Evolutionary conservation across 2,329 filamentous ascomycete species (phyloP), one percentile per base, ranked within the genome.

Genomic region (Fusarium clavum): DNA sequence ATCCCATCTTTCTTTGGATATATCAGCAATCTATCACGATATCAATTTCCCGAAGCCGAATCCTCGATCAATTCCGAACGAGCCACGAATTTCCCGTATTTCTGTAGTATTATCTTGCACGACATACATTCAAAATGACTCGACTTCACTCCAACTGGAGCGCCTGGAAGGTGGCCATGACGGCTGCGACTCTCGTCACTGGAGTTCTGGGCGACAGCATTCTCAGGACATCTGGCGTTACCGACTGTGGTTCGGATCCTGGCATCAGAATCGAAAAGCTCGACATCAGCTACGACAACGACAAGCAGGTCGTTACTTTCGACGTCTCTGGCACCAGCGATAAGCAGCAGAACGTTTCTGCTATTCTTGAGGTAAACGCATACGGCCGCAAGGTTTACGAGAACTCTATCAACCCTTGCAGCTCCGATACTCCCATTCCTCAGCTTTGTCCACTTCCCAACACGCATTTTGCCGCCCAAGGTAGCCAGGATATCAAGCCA

Each of bases 401-500:
- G 41, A 92, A 93, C 64, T 83, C 82, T 6, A 97, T 98, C 81
- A 90, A 98, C 76, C 96, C 96, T 38, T 99, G 96, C 80, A 87
- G 90, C 20, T 73, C 81, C 3, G 81, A 77, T 40, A 94, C 90
- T 20, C 90, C 88, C 71, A 86, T 98, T 53, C 78, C 86, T 11
- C 83, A 93, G 75, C 85, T 99, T 49, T 99, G 96, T 81, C 96
- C 96, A 77, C 91, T 98, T 11, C 94, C 94, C 14, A 83, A 85
- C 6, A 92, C 93, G 25, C 81, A 80, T 8, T 99, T 98, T 76
- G 81, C 88, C 16, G 94, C 95, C 10, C 82, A 83, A 45, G 95
- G 94, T 48, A 83, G 82, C 6, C 91, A 96, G 78, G 80, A 84
- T 30, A 92, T 99, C 41, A 92, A 94, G 18, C 81, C 87, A 0